Conservation (phyloP, 805 yeast genomes). For the Saturnispora mendoncae region DNA sequence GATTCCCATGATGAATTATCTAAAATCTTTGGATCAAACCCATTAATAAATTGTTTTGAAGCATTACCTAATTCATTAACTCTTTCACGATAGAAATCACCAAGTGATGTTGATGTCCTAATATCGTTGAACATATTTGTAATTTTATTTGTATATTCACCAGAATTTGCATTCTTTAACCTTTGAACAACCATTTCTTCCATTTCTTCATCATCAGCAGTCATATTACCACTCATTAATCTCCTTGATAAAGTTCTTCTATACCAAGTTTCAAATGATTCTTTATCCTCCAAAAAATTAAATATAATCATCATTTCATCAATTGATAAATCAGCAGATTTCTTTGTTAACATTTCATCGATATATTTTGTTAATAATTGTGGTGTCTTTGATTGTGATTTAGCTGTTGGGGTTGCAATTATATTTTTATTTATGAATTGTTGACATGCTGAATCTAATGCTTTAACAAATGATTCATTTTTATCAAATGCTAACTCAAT, state of each 20-base stretch:
- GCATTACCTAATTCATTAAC: conserved; percentile 11
- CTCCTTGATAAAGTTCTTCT: conserved; percentile 84
- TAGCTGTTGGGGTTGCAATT: conserved; percentile 61
- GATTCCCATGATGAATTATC: conserved; percentile 28
- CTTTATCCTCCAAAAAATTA: conserved; percentile 85
- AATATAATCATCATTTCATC: conserved; percentile 83
- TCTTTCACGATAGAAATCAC: conserved; percentile 28
- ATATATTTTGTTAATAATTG: conserved; percentile 85
- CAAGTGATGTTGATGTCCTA: conserved; percentile 71
- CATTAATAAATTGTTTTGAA: conserved; percentile 20
- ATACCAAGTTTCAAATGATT: conserved; percentile 89
- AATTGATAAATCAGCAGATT: conserved; percentile 66
- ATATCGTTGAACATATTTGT: conserved; percentile 96
- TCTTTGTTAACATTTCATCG: conserved; percentile 73
- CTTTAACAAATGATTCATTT: conserved; percentile 72
- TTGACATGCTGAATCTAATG: conserved; percentile 84
- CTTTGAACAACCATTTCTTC: conserved; percentile 82
- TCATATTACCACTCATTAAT: conserved; percentile 62
- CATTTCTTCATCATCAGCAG: conserved; percentile 74
- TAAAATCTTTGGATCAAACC: conserved; percentile 28
- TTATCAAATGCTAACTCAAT: conserved; percentile 60
- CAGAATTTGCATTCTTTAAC: conserved; percentile 80
- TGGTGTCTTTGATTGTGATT: conserved; percentile 70
- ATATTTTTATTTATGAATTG: conserved; percentile 73
- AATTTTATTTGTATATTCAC: conserved; percentile 88